Base-by-base conservation (phyloP, 768 basidiomycete genomes). In the Leccinum obscurum region DNA sequence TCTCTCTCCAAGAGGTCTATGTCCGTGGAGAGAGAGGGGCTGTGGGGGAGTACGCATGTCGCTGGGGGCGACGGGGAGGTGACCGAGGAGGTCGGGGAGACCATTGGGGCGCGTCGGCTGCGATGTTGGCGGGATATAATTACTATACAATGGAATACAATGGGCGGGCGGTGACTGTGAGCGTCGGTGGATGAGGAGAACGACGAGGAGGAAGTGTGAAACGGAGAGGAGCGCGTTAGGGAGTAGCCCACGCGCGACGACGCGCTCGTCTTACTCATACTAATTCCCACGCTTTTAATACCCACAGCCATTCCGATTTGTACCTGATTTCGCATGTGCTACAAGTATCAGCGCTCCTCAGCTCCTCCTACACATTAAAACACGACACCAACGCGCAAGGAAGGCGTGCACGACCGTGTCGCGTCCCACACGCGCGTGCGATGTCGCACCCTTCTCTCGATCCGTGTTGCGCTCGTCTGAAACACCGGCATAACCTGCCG, bases 41-140 rank as follows among this genome's bases (percentile, higher is more conserved):
- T 73, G 73, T 76, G 65, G 35, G 74, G 81, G 59, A 81, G 80
- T 59, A 85, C 77, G 78, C 83, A 89, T 71, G 82, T 75, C 72
- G 86, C 79, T 64, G 87, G 86, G 26, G 91, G 91, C 54, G 91
- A 93, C 68, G 88, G 86, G 60, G 90, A 91, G 71, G 91, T 92
- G 68, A 88, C 82, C 63, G 90, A 89, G 67, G 89, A 92, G 62
- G 88, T 85, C 59, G 91, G 88, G 41, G 90, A 87, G 68, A 89
- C 86, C 90, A 92, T 92, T 67, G 68, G 63, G 61, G 72, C 72
- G 72, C 74, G 74, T 68, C 73, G 32, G 58, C 11, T 50, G 54
- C 7, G 24, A 24, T 46, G 11, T n/a, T 10, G n/a, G 11, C 28
- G 55, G 64, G 37, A 56, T 64, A 66, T 65, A 62, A 63, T 63